These are phyloP conservation scores for Cyberlindnera lachancei DNA, from an alignment of 805 yeast species.

Conservation along the genomic window DNA sequence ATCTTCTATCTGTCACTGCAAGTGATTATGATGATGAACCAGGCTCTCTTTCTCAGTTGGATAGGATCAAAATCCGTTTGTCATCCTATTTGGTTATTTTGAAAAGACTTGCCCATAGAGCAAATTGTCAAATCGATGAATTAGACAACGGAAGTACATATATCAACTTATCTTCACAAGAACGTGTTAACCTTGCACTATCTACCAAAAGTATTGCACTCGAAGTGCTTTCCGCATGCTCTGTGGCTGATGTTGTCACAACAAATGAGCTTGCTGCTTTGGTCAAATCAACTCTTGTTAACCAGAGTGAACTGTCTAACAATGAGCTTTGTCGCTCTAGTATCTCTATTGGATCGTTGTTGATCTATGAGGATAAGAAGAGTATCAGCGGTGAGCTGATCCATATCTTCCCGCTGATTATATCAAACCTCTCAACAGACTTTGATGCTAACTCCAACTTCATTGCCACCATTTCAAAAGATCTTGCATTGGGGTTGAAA, in stretches of 20 bases:
- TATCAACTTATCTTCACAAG: slow-evolving; percentile 43
- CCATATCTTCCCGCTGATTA: slow-evolving; percentile 40
- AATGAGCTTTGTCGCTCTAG: slow-evolving; percentile 42
- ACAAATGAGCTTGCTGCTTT: slow-evolving; percentile 35
- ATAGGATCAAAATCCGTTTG: slow-evolving; percentile 16
- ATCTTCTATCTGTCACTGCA: slow-evolving; percentile 5
- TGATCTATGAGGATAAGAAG: slow-evolving; percentile 33
- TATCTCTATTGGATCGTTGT: slow-evolving; percentile 48
- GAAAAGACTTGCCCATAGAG: slow-evolving; percentile 11
- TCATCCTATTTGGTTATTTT: slow-evolving; percentile 6
- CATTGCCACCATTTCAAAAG: slow-evolving; percentile 45
- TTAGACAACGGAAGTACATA: slow-evolving; percentile 53
- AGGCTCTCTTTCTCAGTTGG: slow-evolving; percentile 12
- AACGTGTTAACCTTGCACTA: slow-evolving; percentile 43
- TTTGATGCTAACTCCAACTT: slow-evolving; percentile 41
- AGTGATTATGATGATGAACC: slow-evolving; percentile 22
- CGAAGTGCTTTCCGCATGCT: slow-evolving; percentile 55
- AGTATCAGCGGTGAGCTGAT: slow-evolving; percentile 27
- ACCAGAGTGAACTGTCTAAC: slow-evolving; percentile 46
- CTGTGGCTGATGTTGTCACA: slow-evolving; percentile 37
- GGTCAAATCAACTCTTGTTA: slow-evolving; percentile 44
- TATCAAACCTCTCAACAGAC: slow-evolving; percentile 35
- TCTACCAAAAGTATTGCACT: slow-evolving; percentile 47
- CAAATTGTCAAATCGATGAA: slow-evolving; percentile 18
- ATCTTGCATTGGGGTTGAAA: slow-evolving; percentile 60